phyloP scores from a whole-genome alignment of 2,329 filamentous ascomycete genomes.

The Pseudogymnoascus sp. region DNA sequence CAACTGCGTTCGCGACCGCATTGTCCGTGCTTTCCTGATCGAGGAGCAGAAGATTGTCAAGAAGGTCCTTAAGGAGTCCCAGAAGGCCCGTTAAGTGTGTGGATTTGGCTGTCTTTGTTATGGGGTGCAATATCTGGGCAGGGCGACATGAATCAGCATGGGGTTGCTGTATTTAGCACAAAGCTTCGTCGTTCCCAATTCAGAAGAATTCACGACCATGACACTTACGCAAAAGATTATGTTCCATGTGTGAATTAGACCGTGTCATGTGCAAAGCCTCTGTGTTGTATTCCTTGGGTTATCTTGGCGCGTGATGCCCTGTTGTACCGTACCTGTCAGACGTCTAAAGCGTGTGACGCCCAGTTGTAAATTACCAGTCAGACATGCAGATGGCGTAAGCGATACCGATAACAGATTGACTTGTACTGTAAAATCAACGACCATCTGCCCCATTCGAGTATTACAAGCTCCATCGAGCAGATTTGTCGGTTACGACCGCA shows the following conservation, averaged over 20 bases:
- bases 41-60: slow-evolving; percentile 99
- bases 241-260: background rate
- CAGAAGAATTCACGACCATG: slow-evolving; percentile 18
- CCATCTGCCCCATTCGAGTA: background rate
- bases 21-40: slow-evolving; percentile 97
- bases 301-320: background rate
- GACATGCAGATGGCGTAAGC: background rate
- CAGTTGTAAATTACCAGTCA: background rate
- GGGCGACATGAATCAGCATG: slow-evolving; percentile 29
- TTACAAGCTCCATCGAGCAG: background rate
- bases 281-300: background rate
- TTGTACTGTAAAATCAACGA: background rate
- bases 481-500: background rate
- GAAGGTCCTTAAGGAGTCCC: slow-evolving; percentile 98
- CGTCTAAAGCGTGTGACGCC: background rate
- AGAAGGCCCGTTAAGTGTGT: slow-evolving; percentile 40
- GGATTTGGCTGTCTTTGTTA: slow-evolving; percentile 25
- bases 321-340: background rate
- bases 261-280: background rate
- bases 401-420: background rate
- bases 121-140: slow-evolving; percentile 27
- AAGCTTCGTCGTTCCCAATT: slow-evolving; percentile 23
- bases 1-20: slow-evolving; percentile 96
- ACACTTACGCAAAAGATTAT: background rate
- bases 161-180: slow-evolving; percentile 30